Conservation (phyloP, 495 filamentous ascomycete species). For the Neurospora intermedia region DNA sequence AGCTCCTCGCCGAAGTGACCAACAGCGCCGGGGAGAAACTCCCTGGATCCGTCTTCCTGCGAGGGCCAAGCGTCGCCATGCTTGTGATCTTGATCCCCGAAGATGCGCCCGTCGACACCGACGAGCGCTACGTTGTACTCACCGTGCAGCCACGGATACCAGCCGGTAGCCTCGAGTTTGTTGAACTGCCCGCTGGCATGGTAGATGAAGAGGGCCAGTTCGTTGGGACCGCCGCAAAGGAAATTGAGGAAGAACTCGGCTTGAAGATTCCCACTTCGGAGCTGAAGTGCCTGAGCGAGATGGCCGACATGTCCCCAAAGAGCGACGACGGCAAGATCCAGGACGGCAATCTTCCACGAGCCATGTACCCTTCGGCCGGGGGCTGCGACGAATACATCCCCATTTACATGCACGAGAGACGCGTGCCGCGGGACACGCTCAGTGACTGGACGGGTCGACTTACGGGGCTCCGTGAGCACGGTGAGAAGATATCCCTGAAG, state of each 20-base stretch:
- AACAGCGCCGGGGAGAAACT: slow-evolving; percentile 55
- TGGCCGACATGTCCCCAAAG: slow-evolving; percentile 35
- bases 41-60: slow-evolving; percentile 68
- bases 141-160: slow-evolving; percentile 78
- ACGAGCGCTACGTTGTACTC: slow-evolving; percentile 60
- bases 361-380: slow-evolving; percentile 66
- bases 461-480: slow-evolving; percentile 65
- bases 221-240: slow-evolving; percentile 64
- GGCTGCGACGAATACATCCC: slow-evolving; percentile 80
- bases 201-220: slow-evolving; percentile 70
- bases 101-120: slow-evolving; percentile 35
- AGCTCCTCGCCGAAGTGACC: slow-evolving; percentile 54
- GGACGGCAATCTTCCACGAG: slow-evolving; percentile 45
- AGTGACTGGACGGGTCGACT: slow-evolving; percentile 61
- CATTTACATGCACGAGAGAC: slow-evolving; percentile 63
- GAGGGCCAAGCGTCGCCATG: slow-evolving; percentile 75
- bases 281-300: slow-evolving; percentile 46
- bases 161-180: slow-evolving; percentile 61
- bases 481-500: slow-evolving; percentile 73
- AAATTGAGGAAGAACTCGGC: slow-evolving; percentile 76
- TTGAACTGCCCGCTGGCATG: slow-evolving; percentile 85
- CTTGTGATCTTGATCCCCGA: slow-evolving; percentile 68
- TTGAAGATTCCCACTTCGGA: slow-evolving; percentile 36
- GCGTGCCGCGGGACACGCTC: slow-evolving; percentile 52
- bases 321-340: slow-evolving; percentile 16